phyloP scores from a whole-genome alignment of 140 eudicot genomes.

The Senecio squalidus region DNA sequence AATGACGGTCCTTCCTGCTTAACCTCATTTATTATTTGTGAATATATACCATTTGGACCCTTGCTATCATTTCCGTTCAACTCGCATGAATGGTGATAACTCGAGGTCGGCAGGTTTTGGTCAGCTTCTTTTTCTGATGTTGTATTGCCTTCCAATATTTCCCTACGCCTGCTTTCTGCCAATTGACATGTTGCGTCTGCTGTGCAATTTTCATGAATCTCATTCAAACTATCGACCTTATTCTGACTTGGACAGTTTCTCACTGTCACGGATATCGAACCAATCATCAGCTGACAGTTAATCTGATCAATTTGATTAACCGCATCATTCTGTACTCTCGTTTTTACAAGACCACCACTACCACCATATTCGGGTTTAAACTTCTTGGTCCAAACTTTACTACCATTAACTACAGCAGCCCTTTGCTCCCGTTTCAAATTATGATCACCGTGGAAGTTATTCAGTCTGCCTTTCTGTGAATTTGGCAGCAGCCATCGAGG shows the following conservation, averaged over 20 bases:
- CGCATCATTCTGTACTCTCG: constrained; percentile 21
- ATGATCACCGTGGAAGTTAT: constrained; percentile 27
- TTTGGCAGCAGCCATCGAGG: constrained; percentile 43
- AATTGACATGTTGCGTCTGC: constrained; percentile 3
- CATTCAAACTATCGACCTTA: background rate
- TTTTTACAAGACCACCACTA: constrained; percentile 24
- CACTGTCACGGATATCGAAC: constrained; percentile 63
- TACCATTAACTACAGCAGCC: constrained; percentile 17
- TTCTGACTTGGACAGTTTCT: constrained; percentile 15
- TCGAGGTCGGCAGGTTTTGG: constrained; percentile 12
- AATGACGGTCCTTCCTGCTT: constrained; percentile 10
- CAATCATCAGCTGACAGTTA: constrained; percentile 57
- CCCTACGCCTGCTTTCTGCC: background rate
- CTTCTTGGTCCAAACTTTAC: constrained; percentile 57
- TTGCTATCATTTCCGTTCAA: constrained; percentile 16
- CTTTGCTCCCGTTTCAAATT: constrained; percentile 37
- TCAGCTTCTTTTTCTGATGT: constrained; percentile 11
- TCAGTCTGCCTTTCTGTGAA: constrained; percentile 25
- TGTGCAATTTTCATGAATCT: constrained; percentile 8
- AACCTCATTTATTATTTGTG: background rate
- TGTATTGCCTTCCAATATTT: constrained; percentile 29
- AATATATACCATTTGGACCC: background rate
- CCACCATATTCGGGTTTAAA: constrained; percentile 23
- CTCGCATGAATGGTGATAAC: background rate
- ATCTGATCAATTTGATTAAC: constrained; percentile 19